Percentiles rank a stretch among this genome's conserved stretches.
Conservation (phyloP, 2,329 filamentous ascomycete genomes). For the Pestalotiopsis fici region DNA sequence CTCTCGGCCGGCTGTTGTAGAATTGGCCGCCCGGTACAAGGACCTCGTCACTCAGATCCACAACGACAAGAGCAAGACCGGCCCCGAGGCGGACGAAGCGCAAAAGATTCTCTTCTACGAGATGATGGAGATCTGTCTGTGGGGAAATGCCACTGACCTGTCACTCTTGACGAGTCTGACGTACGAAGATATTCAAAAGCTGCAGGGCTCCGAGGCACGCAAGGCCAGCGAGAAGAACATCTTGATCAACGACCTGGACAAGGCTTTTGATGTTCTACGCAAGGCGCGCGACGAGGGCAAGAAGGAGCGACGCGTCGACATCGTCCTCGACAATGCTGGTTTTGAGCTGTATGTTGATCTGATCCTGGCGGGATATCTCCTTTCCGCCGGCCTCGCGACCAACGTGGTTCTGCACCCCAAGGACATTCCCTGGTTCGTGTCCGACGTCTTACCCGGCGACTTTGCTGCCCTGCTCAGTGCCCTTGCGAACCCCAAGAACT, state of each 20-base stretch:
- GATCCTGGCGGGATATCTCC: slow-evolving; percentile 85
- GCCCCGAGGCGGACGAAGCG: slow-evolving; percentile 58
- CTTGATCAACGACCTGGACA: slow-evolving; percentile 78
- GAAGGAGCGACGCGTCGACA: slow-evolving; percentile 78
- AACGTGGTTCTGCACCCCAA: slow-evolving; percentile 90
- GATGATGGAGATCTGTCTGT: slow-evolving; percentile 95
- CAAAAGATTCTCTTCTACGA: slow-evolving; percentile 82
- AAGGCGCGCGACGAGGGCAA: slow-evolving; percentile 64
- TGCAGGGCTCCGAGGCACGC: slow-evolving; percentile 85
- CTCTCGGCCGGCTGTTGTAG: slow-evolving; percentile 81
- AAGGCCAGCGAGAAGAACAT: slow-evolving; percentile 92
- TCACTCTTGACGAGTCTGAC: slow-evolving; percentile 87
- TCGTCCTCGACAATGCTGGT: slow-evolving; percentile 94
- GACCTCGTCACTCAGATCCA: slow-evolving; percentile 70
- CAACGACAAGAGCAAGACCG: slow-evolving; percentile 48
- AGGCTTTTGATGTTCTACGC: slow-evolving; percentile 69
- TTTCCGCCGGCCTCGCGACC: slow-evolving; percentile 83
- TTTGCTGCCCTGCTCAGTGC: slow-evolving; percentile 81
- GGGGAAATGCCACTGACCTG: slow-evolving; percentile 95
- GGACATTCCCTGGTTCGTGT: slow-evolving; percentile 97
- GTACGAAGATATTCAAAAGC: slow-evolving; percentile 95
- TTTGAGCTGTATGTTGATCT: slow-evolving; percentile 98
- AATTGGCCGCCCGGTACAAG: slow-evolving; percentile 78
- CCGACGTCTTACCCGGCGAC: slow-evolving; percentile 85
- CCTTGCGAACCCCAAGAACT: slow-evolving; percentile 73